Percentiles rank a stretch among this genome's conserved stretches.
These are phyloP conservation scores for Boletus bicolor DNA, from an alignment of 768 basidiomycete genomes.

Conservation along the genomic window DNA sequence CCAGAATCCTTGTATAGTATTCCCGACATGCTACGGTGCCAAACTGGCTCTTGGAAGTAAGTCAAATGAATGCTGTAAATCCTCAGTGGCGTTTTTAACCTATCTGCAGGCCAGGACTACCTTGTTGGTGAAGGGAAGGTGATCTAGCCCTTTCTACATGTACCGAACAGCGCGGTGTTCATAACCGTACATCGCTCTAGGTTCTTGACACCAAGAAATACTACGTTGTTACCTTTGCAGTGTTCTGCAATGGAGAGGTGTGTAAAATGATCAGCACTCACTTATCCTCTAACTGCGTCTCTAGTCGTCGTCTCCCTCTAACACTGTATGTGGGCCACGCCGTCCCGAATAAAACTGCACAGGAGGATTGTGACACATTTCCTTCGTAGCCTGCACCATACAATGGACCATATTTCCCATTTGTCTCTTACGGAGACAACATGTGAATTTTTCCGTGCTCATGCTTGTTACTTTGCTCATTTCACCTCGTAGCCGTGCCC, in stretches of 20 bases:
- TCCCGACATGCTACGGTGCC: constrained; percentile 57
- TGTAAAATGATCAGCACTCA: constrained; percentile 2
- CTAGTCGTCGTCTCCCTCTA: constrained; percentile 61
- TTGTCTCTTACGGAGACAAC: constrained; percentile 55
- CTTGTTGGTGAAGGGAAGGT: constrained; percentile 54
- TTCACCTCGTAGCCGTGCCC: constrained; percentile 42
- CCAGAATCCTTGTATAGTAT: constrained; percentile 53
- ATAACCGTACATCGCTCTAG: constrained; percentile 23
- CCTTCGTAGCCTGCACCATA: constrained; percentile 46
- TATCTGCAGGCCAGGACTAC: constrained; percentile 42
- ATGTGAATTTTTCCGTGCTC: constrained; percentile 34
- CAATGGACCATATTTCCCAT: constrained; percentile 59
- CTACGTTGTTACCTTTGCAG: constrained; percentile 53
- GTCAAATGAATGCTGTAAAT: constrained; percentile 12
- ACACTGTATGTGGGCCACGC: constrained; percentile 31
- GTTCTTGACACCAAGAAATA: constrained; percentile 49
- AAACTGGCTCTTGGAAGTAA: constrained; percentile 44
- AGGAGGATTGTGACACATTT: background rate
- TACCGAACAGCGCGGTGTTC: background rate
- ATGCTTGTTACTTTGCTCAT: background rate
- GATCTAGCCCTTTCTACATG: background rate
- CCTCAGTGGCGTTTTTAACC: background rate
- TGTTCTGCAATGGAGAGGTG: constrained; percentile 61
- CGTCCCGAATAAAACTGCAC: background rate
- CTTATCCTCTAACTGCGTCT: background rate